These are phyloP conservation scores for Apiotrichum brassicae DNA, from an alignment of 1,284 basidiomycete genomes.

Conservation along the genomic window DNA sequence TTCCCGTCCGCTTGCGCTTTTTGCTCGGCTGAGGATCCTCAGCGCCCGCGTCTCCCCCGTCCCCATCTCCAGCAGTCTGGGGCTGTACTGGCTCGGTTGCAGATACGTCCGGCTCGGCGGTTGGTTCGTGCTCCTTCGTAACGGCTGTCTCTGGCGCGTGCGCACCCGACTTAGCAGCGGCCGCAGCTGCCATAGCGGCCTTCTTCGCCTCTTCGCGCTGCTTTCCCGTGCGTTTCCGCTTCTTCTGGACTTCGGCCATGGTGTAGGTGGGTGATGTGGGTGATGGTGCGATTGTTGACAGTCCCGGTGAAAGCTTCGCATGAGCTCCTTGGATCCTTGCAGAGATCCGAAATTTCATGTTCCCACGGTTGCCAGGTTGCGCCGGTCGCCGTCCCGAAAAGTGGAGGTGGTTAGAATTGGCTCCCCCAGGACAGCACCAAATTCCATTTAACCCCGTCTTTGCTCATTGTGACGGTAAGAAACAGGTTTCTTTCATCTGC, in stretches of 20 bases:
- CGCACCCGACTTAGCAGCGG: conserved; percentile 15
- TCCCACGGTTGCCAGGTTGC: too few species aligned
- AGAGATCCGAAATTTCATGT: conserved; percentile 11
- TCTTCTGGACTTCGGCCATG: conserved; percentile 22
- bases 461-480: too few species aligned
- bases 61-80: conserved; percentile 18
- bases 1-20: conserved; percentile 45
- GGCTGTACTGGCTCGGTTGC: background rate
- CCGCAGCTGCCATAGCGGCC: conserved; percentile 25
- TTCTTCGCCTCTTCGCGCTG: conserved; percentile 39
- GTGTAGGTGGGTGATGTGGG: conserved; percentile 1
- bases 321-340: too few species aligned
- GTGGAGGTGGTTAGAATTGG: too few species aligned
- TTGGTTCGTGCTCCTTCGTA: background rate
- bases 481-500: too few species aligned
- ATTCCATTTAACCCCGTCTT: too few species aligned
- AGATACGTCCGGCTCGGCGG: background rate
- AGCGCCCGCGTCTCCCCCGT: background rate
- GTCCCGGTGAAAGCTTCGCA: background rate
- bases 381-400: too few species aligned
- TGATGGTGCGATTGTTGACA: conserved; percentile 1
- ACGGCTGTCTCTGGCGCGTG: background rate
- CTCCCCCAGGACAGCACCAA: too few species aligned
- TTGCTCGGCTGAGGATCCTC: conserved; percentile 12
- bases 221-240: conserved; percentile 44